phyloP scores from a whole-genome alignment of 192 early-diverging fungal species.

The Piromyces finnis region DNA sequence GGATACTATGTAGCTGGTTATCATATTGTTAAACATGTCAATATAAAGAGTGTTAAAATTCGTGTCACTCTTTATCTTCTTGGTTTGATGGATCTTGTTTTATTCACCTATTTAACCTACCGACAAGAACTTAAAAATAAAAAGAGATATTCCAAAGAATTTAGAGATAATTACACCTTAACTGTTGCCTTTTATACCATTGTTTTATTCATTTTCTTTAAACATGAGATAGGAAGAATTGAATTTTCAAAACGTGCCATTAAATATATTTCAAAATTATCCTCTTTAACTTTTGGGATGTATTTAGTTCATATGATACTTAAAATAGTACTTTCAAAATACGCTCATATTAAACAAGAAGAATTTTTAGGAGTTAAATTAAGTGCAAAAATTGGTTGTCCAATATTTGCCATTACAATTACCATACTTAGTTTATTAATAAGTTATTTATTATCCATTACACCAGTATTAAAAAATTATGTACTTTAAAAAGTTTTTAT shows the following conservation, averaged over 20 bases:
- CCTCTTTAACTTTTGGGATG: neutral
- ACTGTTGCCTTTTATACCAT: neutral
- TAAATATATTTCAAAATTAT: neutral
- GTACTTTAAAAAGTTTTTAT: too few species aligned
- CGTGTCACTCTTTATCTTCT: neutral
- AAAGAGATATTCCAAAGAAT: neutral
- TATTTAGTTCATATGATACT: neutral
- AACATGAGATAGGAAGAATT: neutral
- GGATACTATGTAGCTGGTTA: neutral
- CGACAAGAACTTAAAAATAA: neutral
- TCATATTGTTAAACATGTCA: neutral
- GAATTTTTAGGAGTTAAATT: neutral
- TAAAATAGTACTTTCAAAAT: neutral
- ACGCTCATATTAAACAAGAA: neutral
- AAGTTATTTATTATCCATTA: neutral
- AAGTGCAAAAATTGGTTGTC: neutral
- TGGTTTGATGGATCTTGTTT: neutral
- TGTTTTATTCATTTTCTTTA: neutral
- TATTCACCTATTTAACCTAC: neutral
- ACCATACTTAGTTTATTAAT: neutral
- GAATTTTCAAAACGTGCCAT: neutral
- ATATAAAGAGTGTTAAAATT: neutral
- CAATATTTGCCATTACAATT: neutral
- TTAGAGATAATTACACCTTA: neutral
- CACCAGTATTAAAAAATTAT: neutral